Evolutionary conservation across 78 protist species (phyloP).

Genomic region (Cavenderia fasciculata): DNA sequence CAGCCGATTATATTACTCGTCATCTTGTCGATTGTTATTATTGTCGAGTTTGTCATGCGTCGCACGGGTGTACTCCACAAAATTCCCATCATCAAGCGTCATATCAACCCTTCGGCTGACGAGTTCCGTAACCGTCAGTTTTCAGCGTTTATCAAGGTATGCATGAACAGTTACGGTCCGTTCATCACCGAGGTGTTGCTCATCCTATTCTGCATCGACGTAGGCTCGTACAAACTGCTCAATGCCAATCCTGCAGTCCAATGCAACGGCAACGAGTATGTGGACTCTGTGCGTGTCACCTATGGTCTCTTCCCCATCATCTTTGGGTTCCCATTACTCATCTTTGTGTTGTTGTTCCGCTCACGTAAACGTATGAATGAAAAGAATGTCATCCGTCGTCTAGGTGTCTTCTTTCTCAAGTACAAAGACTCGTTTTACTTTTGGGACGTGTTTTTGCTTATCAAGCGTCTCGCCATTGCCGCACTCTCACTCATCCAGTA

Average conservation of each 20-base stretch:
- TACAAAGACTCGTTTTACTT: conserved; percentile 32
- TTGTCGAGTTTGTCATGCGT: conserved; percentile 10
- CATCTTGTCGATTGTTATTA: neutral
- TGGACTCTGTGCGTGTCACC: neutral
- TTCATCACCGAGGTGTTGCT: conserved; percentile 49
- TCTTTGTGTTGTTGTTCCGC: conserved; percentile 1
- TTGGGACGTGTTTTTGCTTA: conserved; percentile 46
- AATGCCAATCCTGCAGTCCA: conserved; percentile 53
- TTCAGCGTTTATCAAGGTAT: conserved; percentile 69
- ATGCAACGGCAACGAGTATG: conserved; percentile 1
- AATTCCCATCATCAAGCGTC: neutral
- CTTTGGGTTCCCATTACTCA: conserved; percentile 7
- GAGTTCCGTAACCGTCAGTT: conserved; percentile 60
- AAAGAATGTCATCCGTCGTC: conserved; percentile 3
- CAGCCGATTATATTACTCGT: conserved; percentile 34
- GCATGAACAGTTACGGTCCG: conserved; percentile 69
- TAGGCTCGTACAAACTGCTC: conserved; percentile 17
- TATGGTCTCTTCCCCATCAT: neutral
- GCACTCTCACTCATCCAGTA: conserved; percentile 8
- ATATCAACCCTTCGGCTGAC: neutral
- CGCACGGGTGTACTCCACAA: conserved; percentile 18
- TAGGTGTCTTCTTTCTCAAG: conserved; percentile 62
- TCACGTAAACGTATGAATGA: conserved; percentile 22
- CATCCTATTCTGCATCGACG: conserved; percentile 40
- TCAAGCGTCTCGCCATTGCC: conserved; percentile 39